phyloP scores from a whole-genome alignment of 2,329 filamentous ascomycete genomes.

The Fusarium begoniae region DNA sequence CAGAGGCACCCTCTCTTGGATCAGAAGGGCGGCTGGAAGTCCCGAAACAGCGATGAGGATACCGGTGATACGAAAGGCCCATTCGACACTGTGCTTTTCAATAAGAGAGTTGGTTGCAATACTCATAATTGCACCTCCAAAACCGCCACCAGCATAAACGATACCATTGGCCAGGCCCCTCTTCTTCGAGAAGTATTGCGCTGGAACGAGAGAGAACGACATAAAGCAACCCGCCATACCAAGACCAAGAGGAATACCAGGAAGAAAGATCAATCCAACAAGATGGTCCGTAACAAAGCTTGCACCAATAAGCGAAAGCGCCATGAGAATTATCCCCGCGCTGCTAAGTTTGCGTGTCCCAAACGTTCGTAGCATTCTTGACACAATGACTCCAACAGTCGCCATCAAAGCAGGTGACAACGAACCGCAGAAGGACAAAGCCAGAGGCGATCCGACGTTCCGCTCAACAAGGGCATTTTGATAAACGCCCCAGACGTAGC shows the following conservation, averaged over 20 bases:
- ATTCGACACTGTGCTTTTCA: conserved; percentile 55
- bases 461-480: conserved; percentile 64
- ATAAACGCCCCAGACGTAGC: conserved; percentile 68
- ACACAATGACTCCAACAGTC: conserved; percentile 13
- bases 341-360: conserved; percentile 25
- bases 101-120: conserved; percentile 60
- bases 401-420: conserved; percentile 43
- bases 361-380: conserved; percentile 18
- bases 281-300: conserved; percentile 36
- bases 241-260: conserved; percentile 38
- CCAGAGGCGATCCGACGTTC: conserved; percentile 56
- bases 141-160: conserved; percentile 62
- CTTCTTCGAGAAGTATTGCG: conserved; percentile 64
- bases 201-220: conserved; percentile 37
- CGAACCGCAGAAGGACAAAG: conserved; percentile 67
- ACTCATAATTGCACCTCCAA: conserved; percentile 64
- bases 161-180: conserved; percentile 66
- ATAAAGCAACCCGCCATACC: conserved; percentile 45
- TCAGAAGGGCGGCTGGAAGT: conserved; percentile 63
- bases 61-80: conserved; percentile 63
- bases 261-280: conserved; percentile 43
- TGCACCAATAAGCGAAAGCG: conserved; percentile 12
- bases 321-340: background rate
- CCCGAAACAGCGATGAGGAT: conserved; percentile 62
- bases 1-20: conserved; percentile 54